Evolutionary conservation across 1,139 yeast species (phyloP), one percentile per base, ranked within the genome.

Genomic region (Yamadazyma atlantica): DNA sequence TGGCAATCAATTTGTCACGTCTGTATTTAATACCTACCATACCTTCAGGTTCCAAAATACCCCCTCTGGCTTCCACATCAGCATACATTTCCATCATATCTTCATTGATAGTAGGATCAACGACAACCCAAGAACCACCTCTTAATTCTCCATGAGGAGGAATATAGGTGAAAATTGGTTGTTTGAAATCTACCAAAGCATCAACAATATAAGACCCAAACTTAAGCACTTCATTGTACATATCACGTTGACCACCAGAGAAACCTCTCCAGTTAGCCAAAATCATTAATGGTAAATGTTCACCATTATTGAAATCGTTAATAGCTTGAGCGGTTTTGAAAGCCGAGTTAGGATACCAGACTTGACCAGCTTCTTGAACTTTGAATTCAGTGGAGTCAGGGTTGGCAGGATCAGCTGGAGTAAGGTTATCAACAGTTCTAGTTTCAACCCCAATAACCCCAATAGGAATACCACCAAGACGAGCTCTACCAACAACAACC

Each of bases 101-200:
- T 37, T 85, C 67, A 64, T 94, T 92, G 69, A 94, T 92, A 41
- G 97, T 87, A 50, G 98, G 97, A 66, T 92, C 98, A 62, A 92
- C 96, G 50, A 92, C 98, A 42, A 94, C 98, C 98, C 98, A 92
- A 22, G 98, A 92, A 62, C 98, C 98, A 74, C 98, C 98, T 78
- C 98, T 87, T 54, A 94, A 79, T 67, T 92, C 98, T 62, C 97
- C 97, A 54, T 85, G 80, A 44, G 98, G 98, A 40, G 98, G 98
- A 62, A 92, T 92, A 66, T 92, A 92, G 24, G 94, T 88, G 71
- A 92, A 83, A 49, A 92, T 85, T 43, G 98, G 98, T 67, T 90
- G 98, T 64, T 88, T 88, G 78, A 84, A 92, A 55, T 83, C 96
- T 53, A 89, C 96, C 48, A 92, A 76, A 10, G 98, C 97, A 62